Evolutionary conservation across 1,284 basidiomycete species (phyloP).

Genomic region (Cutaneotrichosporon daszewskae): DNA sequence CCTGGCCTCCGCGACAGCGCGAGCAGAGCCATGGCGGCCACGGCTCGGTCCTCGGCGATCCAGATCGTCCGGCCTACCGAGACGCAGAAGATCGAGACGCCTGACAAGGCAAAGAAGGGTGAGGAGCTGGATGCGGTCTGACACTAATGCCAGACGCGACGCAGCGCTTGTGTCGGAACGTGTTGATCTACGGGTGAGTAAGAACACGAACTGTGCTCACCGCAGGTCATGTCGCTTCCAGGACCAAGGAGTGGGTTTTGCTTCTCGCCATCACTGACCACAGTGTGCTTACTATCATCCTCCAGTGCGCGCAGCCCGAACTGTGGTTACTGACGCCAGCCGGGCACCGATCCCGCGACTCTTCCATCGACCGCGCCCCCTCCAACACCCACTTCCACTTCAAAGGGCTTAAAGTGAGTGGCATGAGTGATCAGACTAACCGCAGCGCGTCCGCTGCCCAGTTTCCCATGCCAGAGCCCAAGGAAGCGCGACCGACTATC

Average conservation of each 20-base stretch:
- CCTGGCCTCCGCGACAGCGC: neutral
- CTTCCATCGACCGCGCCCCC: slow-evolving; percentile 5
- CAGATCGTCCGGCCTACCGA: slow-evolving; percentile 54
- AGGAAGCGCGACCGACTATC: slow-evolving; percentile 7
- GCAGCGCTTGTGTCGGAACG: slow-evolving; percentile 76
- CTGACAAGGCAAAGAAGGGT: slow-evolving; percentile 20
- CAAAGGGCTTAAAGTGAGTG: slow-evolving; percentile 17
- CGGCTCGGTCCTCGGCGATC: slow-evolving; percentile 52
- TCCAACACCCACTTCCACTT: slow-evolving; percentile 7
- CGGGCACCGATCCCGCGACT: slow-evolving; percentile 12
- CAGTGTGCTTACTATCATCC: slow-evolving; percentile 73
- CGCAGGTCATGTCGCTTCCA: slow-evolving; percentile 72
- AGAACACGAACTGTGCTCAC: neutral
- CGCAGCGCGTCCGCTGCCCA: slow-evolving; percentile 6
- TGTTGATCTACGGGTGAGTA: slow-evolving; percentile 75
- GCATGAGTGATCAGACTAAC: neutral
- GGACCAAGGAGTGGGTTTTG: slow-evolving; percentile 59
- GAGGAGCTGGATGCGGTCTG: neutral
- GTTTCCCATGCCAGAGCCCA: slow-evolving; percentile 49
- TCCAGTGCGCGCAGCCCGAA: slow-evolving; percentile 55
- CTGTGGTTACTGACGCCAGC: slow-evolving; percentile 2
- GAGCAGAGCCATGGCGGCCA: slow-evolving; percentile 17
- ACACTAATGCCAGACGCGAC: slow-evolving; percentile 26
- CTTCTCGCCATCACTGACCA: neutral
- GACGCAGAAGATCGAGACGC: slow-evolving; percentile 11